Evolutionary conservation across 495 filamentous ascomycete genomes (phyloP), one percentile per base, ranked within the genome.

Genomic region (Neurospora sp.): DNA sequence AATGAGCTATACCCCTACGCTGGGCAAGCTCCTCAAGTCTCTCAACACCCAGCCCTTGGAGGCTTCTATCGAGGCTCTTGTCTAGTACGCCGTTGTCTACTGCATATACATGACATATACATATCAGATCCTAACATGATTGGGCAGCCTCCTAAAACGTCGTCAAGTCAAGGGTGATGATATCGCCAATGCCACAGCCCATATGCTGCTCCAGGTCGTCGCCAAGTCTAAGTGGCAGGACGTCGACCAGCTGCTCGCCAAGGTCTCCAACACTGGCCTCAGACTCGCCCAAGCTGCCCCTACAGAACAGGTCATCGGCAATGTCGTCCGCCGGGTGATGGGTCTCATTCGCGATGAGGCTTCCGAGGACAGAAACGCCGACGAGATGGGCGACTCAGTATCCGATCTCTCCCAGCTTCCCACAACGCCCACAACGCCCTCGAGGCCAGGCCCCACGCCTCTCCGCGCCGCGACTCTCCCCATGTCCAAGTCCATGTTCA

Each of bases 271-370:
- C 61, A 88, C 94, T 48, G 96, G 95, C 40, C 86, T 87, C 72
- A 87, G 88, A 69, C 86, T 99, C 44, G 88, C 89, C 42, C 86
- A 89, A 44, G 94, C 96, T 12, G 93, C 96, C 73, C 95, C 96
- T 16, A 85, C 90, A 20, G 96, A 98, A 82, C 89, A 96, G 77
- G 93, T 92, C 4, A 94, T 97, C 35, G 95, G 95, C 68, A 99
- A 98, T 76, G 92, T 98, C 76, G 92, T 97, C 40, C 87, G 95
- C 70, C 90, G 96, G 71, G 91, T 98, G 20, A 83, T 99, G 27
- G 94, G 93, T 44, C 85, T 98, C 69, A 94, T 99, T 74, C 89
- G 96, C 35, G 95, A 98, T 78, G 95, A 98, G 77, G 90, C 91
- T 41, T 89, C 93, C 69, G 94, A 95, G 76, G 91, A 94, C 70